Evolutionary conservation across 108 stramenopile genomes (phyloP).

Genomic region (Thalassiosira profunda): DNA sequence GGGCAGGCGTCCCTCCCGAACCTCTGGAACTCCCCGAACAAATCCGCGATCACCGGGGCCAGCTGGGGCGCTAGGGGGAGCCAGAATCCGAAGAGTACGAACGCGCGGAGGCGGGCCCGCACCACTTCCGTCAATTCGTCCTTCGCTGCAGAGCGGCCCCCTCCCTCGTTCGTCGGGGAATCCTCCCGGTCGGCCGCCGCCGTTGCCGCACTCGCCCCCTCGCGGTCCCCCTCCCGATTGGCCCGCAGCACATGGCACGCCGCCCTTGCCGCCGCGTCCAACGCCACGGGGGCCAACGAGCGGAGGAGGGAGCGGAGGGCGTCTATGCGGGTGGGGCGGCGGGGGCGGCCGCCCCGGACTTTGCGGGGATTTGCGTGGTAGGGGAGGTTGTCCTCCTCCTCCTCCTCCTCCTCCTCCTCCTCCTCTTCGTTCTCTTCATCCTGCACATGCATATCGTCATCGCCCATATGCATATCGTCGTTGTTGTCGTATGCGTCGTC

Average conservation of each 20-base stretch:
- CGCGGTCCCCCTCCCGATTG: conserved; percentile 1
- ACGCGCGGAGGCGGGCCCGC: conserved; percentile 32
- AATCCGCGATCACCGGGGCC: conserved; percentile 67
- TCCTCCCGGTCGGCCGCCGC: not conserved
- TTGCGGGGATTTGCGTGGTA: conserved; percentile 26
- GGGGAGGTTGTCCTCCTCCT: conserved; percentile 4
- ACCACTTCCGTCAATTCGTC: too few species aligned
- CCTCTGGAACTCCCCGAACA: conserved; percentile 38
- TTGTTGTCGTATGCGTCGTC: not conserved
- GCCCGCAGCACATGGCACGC: conserved; percentile 38
- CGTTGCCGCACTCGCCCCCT: too few species aligned
- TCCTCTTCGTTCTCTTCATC: conserved; percentile 10
- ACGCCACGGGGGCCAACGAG: conserved; percentile 71
- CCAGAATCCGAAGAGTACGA: conserved; percentile 77
- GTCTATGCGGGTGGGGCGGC: conserved; percentile 54
- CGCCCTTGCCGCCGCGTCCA: conserved; percentile 71
- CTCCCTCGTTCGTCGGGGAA: not conserved
- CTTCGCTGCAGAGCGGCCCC: too few species aligned
- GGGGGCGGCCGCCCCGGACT: conserved; percentile 37
- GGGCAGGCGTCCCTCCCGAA: conserved; percentile 22
- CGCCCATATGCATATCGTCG: not conserved
- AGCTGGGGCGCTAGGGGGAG: conserved; percentile 83
- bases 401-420: conserved; percentile 14
- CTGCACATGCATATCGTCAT: conserved; percentile 4
- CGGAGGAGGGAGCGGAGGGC: conserved; percentile 73